Evolutionary conservation across 331 rosid species (phyloP).

Genomic region (Quercus phellos): DNA sequence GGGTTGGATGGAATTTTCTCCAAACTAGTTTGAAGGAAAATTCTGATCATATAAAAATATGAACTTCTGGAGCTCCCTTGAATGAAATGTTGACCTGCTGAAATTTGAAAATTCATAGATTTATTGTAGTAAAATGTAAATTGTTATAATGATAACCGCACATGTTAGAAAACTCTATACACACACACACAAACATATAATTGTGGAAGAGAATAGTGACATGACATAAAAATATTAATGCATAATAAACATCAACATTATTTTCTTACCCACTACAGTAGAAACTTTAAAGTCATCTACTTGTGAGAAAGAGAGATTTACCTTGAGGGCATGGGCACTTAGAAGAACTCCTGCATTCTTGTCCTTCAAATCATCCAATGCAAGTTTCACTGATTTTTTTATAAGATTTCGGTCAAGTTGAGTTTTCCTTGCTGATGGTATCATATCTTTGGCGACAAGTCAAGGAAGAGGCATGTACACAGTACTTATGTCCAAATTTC

Average conservation of each 20-base stretch:
- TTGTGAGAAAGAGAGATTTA: slow-evolving; percentile 15
- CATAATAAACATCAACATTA: background rate
- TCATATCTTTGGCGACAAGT: slow-evolving; percentile 37
- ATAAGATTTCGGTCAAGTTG: slow-evolving; percentile 50
- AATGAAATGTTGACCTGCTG: slow-evolving; percentile 4
- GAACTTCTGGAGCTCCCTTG: background rate
- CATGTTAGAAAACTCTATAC: background rate
- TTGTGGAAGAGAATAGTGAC: background rate
- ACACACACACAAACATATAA: background rate
- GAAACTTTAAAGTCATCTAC: background rate
- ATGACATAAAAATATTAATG: background rate
- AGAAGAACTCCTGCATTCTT: slow-evolving; percentile 65
- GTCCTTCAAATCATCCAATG: slow-evolving; percentile 79
- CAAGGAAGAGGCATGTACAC: slow-evolving; percentile 45
- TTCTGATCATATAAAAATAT: no score
- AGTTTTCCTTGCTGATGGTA: slow-evolving; percentile 36
- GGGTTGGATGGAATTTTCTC: no score
- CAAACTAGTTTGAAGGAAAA: no score
- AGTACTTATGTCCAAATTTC: background rate
- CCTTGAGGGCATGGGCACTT: slow-evolving; percentile 77
- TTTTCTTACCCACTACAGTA: background rate
- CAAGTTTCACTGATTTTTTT: slow-evolving; percentile 55
- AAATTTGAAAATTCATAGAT: background rate
- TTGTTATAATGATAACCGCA: background rate
- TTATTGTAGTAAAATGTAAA: background rate